Conservation (phyloP, 495 filamentous ascomycete species). For the Penicillium malachiteum region DNA sequence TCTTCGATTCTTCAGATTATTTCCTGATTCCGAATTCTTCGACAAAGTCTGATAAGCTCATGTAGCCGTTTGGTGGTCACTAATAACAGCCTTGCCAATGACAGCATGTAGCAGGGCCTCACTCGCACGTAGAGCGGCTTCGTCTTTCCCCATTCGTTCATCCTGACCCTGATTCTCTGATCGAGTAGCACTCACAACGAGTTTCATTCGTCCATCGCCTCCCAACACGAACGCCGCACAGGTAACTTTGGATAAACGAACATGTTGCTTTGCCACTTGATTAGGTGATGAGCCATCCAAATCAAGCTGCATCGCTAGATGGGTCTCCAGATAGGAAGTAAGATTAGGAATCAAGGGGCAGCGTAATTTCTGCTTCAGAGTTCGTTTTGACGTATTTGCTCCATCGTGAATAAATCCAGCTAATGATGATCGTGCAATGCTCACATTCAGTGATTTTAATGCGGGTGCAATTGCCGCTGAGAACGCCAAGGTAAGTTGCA, state of each 20-base stretch:
- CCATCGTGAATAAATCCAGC: slow-evolving; percentile 21
- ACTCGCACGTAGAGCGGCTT: slow-evolving; percentile 23
- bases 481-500: slow-evolving; percentile 44
- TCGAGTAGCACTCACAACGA: slow-evolving; percentile 35
- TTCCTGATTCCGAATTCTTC: no score
- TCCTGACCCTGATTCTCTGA: slow-evolving; percentile 20
- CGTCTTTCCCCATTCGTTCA: not conserved
- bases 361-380: slow-evolving; percentile 15
- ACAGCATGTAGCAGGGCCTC: slow-evolving; percentile 30
- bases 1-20: not conserved
- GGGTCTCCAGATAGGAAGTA: slow-evolving; percentile 41
- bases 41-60: slow-evolving; percentile 6
- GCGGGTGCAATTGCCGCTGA: slow-evolving; percentile 37
- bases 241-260: slow-evolving; percentile 50
- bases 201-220: slow-evolving; percentile 52
- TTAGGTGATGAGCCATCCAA: slow-evolving; percentile 23
- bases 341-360: slow-evolving; percentile 43
- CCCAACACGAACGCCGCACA: slow-evolving; percentile 56
- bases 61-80: slow-evolving; percentile 22
- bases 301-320: slow-evolving; percentile 51
- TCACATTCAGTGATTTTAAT: slow-evolving; percentile 49
- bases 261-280: slow-evolving; percentile 27
- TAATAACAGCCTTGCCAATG: slow-evolving; percentile 26
- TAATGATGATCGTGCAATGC: slow-evolving; percentile 38
- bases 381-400: slow-evolving; percentile 3